Evolutionary conservation across 2,329 filamentous ascomycete species (phyloP), one percentile per base, ranked within the genome.

Genomic region (Podosphaera fusca): DNA sequence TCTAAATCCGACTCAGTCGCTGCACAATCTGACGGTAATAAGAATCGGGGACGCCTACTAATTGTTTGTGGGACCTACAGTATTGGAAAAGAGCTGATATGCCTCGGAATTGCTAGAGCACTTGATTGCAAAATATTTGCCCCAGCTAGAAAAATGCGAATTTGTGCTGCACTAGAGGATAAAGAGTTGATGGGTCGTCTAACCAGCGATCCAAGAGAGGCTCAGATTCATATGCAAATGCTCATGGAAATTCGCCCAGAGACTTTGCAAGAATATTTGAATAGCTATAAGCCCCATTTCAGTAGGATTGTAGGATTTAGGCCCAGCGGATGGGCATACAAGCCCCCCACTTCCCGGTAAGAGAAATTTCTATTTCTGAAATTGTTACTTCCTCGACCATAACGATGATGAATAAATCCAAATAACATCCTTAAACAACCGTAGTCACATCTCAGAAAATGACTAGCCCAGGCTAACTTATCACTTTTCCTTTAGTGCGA

Each of bases 211-310:
- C 88, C 92, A 0, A 72, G 77, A 30, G 85, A 87, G 64, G 92
- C 92, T 0, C 90, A 96, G 69, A 88, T 98, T 0, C 92, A 98
- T 70, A 95, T 98, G 89, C 94, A 95, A 64, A 88, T 85, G 64
- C 75, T 98, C 8, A 92, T 92, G 75, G 90, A 96, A 69, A 88
- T 98, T 62, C 82, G 88, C 33, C 82, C 88, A 38, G 89, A 95
- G 62, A 95, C 90, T 0, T 75, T 98, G 0, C 81, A 87, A 61
- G 89, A 95, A 59, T 98, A 98, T 65, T 77, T 96, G 4, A 79
- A 83, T 63, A 75, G 78, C 40, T 85, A 87, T 71, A 84, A 83
- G 60, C 82, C 85, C 5, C 81, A 87, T 63, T 98, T 96, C 68
- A 81, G 81, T 12, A 83, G 86, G 56, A 81, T 95, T 51, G 84